Evolutionary conservation across 164 flowering plant genomes (phyloP).

Genomic region (Annona cherimola): DNA sequence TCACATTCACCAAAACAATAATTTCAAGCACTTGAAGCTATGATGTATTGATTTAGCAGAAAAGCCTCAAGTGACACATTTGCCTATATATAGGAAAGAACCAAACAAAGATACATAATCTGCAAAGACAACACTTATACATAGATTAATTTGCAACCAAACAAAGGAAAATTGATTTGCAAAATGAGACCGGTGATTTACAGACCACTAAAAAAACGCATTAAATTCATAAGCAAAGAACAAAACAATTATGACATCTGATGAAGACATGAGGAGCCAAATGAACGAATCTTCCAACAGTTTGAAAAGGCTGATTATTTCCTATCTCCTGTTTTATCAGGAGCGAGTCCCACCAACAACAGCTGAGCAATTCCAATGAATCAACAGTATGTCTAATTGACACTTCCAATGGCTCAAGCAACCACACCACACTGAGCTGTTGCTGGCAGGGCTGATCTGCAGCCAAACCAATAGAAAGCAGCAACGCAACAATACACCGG

Average conservation of each 20-base stretch:
- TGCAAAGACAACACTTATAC: too few relatives aligned
- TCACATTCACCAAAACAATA: too few relatives aligned
- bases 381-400: background rate
- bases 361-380: background rate
- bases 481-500: background rate
- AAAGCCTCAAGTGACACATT: too few relatives aligned
- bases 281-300: background rate
- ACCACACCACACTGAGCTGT: background rate
- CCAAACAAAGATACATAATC: too few relatives aligned
- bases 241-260: background rate
- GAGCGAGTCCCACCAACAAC: background rate
- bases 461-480: background rate
- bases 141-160: too few relatives aligned
- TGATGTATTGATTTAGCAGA: too few relatives aligned
- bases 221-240: background rate
- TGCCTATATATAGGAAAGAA: too few relatives aligned
- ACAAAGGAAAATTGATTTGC: background rate
- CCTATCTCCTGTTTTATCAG: background rate
- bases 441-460: background rate
- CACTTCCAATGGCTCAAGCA: background rate
- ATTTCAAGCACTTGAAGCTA: too few relatives aligned
- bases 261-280: background rate
- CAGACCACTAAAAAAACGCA: background rate
- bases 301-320: background rate
- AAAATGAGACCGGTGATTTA: background rate